Percentiles rank a stretch among this genome's conserved stretches.
Evolutionary conservation across 169 alveolate genomes (phyloP).

Genomic region (Eimeria mitis): DNA sequence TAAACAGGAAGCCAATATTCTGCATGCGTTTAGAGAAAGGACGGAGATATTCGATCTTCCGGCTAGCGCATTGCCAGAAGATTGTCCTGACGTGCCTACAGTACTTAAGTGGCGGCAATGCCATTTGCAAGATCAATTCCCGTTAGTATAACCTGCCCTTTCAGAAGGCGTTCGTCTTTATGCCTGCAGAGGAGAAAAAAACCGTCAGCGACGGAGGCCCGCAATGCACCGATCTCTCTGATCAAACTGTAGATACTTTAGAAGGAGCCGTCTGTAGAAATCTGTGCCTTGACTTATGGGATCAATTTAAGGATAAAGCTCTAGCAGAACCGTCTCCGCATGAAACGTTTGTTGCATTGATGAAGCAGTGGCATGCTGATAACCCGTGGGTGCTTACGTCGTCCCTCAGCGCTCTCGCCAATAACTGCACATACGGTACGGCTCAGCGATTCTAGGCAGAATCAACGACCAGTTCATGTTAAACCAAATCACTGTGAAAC

Average conservation of each 20-base stretch:
- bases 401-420: not conserved
- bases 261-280: constrained; percentile 33
- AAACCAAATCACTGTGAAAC: too few relatives aligned
- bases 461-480: not conserved
- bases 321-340: constrained; percentile 27
- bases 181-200: not conserved
- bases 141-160: not conserved
- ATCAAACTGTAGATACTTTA: not conserved
- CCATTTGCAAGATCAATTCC: not conserved
- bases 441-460: not conserved
- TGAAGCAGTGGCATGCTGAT: constrained; percentile 45
- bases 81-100: not conserved
- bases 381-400: constrained; percentile 26
- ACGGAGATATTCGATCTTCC: not conserved
- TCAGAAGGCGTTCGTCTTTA: not conserved
- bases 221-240: constrained; percentile 30
- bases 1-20: not conserved
- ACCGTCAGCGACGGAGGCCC: constrained; percentile 40
- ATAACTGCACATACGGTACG: constrained; percentile 54
- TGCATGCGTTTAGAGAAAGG: not conserved
- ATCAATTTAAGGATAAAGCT: not conserved
- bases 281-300: constrained; percentile 62
- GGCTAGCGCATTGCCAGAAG: not conserved
- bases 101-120: not conserved
- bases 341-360: not conserved